A percentile compares a stretch with the other conserved stretches of the same genome.
These are phyloP conservation scores for Pistacia integerrima DNA, from an alignment of 345 rosid species.

Conservation along the genomic window DNA sequence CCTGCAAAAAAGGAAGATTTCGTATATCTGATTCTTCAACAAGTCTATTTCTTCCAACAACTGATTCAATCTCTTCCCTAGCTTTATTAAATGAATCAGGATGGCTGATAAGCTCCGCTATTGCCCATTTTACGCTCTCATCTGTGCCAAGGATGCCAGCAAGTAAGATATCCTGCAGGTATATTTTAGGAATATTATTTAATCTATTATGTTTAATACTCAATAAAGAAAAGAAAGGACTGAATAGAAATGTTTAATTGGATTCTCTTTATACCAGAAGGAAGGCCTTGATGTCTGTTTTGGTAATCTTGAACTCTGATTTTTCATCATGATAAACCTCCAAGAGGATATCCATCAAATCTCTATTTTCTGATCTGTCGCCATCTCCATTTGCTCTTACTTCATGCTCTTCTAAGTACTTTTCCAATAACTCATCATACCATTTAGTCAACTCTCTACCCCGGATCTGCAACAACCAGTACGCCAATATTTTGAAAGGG, in stretches of 20 bases:
- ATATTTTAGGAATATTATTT: slow-evolving; percentile 1
- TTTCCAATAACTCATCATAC: slow-evolving; percentile 37
- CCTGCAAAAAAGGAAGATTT: too few species aligned
- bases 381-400: slow-evolving; percentile 19
- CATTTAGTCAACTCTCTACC: slow-evolving; percentile 20
- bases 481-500: slow-evolving; percentile 22
- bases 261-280: slow-evolving; percentile 28
- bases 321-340: slow-evolving; percentile 34
- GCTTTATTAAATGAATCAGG: slow-evolving; percentile 9
- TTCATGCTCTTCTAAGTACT: slow-evolving; percentile 36
- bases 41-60: slow-evolving; percentile 17
- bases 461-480: slow-evolving; percentile 27
- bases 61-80: slow-evolving; percentile 30
- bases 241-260: too few species aligned
- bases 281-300: slow-evolving; percentile 37
- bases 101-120: slow-evolving; percentile 38
- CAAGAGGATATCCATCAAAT: slow-evolving; percentile 50
- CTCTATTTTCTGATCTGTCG: slow-evolving; percentile 23
- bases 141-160: slow-evolving; percentile 27
- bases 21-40: too few species aligned
- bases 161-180: slow-evolving; percentile 19
- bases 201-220: background rate
- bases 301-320: slow-evolving; percentile 38
- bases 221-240: too few species aligned
- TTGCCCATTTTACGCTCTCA: slow-evolving; percentile 34